Base-by-base conservation (phyloP, 2,329 filamentous ascomycete species). In the Lecanoromycetidae sp. region DNA sequence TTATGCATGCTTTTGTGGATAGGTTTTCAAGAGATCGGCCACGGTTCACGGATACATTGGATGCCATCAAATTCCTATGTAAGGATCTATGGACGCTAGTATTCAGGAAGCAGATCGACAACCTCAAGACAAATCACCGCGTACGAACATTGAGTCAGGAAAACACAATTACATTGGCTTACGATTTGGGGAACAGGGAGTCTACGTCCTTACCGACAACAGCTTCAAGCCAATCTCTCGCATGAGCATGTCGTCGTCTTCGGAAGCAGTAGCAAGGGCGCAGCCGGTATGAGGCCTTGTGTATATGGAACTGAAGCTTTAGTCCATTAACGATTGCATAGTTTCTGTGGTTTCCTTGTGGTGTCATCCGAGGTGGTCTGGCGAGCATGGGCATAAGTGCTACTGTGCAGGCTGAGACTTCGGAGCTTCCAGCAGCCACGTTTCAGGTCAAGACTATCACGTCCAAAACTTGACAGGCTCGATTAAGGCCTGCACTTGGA, bases 21-120 rank as follows among this genome's bases (percentile, higher is more conserved):
- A 87, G 84, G 44, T 88, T 91, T 70, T 87, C 84, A 8, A 75
- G 77, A 60, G 84, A 93, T 62, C 76, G 87, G 43, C 87, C 90
- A 33, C 84, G 87, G 40, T 93, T 95, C 61, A 85, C 82, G 52
- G 87, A 94, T 57, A 88, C 88, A 3, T 77, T 98, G 34, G 91
- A 96, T 61, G 84, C 88, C 41, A 98, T 98, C 63, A 98, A 98
- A 64, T 96, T 98, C 61, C 73, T 98, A 41, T 98, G 91, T 76
- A 98, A 98, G 70, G 91, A 98, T 64, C 74, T 98, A 36, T 98
- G 91, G 91, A 87, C 80, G 27, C 73, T 96, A 17, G 77, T 95
- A 13, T 98, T 95, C 66, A 77, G 85, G 62, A 98, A 98, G 67
- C 93, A 96, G 64, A 86, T 98, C 60, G 91, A 98, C 66, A 98